Evolutionary conservation across 2,329 filamentous ascomycete genomes (phyloP).

Genomic region (Scedosporium dehoogii): DNA sequence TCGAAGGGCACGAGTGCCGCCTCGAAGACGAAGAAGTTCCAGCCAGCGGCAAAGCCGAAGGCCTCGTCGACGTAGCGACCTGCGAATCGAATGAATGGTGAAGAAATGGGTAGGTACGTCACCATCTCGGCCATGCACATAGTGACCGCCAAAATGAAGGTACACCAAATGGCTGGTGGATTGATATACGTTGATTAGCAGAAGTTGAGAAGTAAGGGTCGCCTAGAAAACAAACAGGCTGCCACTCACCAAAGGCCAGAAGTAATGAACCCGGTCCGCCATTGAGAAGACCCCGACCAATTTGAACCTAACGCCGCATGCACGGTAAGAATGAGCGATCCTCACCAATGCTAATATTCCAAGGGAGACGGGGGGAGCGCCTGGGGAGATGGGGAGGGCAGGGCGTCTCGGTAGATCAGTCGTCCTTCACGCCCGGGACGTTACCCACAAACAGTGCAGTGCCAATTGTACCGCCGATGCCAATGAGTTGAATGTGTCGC

Average conservation of each 20-base stretch:
- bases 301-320: constrained; percentile 29
- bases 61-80: constrained; percentile 67
- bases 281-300: constrained; percentile 46
- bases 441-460: constrained; percentile 44
- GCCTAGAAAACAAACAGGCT: neutral
- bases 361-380: constrained; percentile 9
- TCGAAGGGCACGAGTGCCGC: constrained; percentile 59
- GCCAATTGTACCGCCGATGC: constrained; percentile 55
- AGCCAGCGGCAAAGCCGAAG: constrained; percentile 62
- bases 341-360: constrained; percentile 2
- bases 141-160: constrained; percentile 50
- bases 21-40: constrained; percentile 66
- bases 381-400: neutral
- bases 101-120: constrained; percentile 65
- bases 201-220: neutral
- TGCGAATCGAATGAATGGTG: constrained; percentile 69
- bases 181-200: constrained; percentile 10
- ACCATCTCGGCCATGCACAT: constrained; percentile 66
- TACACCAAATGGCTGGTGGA: constrained; percentile 41
- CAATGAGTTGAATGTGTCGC: constrained; percentile 49
- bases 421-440: neutral
- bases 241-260: constrained; percentile 34
- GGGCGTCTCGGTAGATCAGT: neutral
- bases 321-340: no score
- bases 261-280: constrained; percentile 51